These are phyloP conservation scores for Pelargonium fulgidum DNA, from an alignment of 441 rosid genomes.

Conservation along the genomic window DNA sequence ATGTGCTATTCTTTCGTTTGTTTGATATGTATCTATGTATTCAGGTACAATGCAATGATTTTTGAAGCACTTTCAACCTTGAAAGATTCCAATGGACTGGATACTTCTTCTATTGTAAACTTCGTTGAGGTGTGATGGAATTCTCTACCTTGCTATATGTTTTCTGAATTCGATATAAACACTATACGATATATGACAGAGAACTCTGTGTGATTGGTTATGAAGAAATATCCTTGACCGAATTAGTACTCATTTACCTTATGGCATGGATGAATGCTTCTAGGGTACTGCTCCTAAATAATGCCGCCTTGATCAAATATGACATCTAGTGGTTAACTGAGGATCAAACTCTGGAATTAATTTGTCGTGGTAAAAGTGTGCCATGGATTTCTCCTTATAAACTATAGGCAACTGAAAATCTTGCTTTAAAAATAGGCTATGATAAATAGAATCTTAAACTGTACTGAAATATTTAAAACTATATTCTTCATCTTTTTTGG, in stretches of 20 bases:
- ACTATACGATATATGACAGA: too few relatives aligned
- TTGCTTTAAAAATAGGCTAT: background rate
- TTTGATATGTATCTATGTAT: slow-evolving; percentile 11
- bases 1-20: background rate
- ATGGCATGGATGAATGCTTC: too few relatives aligned
- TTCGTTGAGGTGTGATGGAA: slow-evolving; percentile 50
- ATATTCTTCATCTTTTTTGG: background rate
- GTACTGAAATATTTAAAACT: background rate
- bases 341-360: too few relatives aligned
- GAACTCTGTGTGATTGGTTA: too few relatives aligned
- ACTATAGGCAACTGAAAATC: too few relatives aligned
- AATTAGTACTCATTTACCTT: too few relatives aligned
- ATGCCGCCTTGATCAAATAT: too few relatives aligned
- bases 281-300: too few relatives aligned
- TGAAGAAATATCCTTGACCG: too few relatives aligned
- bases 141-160: slow-evolving; percentile 3
- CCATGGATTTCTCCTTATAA: too few relatives aligned
- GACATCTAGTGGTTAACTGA: too few relatives aligned
- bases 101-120: slow-evolving; percentile 38
- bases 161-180: background rate
- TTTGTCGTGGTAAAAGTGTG: too few relatives aligned
- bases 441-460: background rate
- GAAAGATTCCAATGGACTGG: slow-evolving; percentile 44
- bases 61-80: slow-evolving; percentile 50
- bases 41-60: slow-evolving; percentile 50